phyloP scores from a whole-genome alignment of 2,329 filamentous ascomycete species.

The Colletotrichum eremochloae region DNA sequence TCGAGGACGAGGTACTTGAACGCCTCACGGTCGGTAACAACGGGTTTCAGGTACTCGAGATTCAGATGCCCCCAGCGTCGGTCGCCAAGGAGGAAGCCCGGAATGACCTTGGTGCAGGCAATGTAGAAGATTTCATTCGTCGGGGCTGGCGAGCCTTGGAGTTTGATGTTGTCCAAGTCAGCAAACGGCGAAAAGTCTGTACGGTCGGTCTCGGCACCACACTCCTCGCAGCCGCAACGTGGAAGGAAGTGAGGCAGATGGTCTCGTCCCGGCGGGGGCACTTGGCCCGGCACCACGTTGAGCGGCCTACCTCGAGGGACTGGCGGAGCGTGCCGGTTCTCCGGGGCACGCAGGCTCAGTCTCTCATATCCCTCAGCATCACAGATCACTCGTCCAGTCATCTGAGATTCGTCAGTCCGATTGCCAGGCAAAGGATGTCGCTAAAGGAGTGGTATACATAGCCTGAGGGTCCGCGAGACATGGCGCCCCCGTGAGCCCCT shows the following conservation, averaged over 20 bases:
- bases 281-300: background rate
- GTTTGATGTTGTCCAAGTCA: slow-evolving; percentile 58
- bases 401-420: slow-evolving; percentile 42
- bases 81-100: slow-evolving; percentile 61
- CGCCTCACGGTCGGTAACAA: slow-evolving; percentile 60
- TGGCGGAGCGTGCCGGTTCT: slow-evolving; percentile 39
- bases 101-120: slow-evolving; percentile 58
- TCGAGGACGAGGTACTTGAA: slow-evolving; percentile 66
- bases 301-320: background rate
- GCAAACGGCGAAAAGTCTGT: slow-evolving; percentile 51
- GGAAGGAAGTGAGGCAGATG: slow-evolving; percentile 57
- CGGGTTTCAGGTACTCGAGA: slow-evolving; percentile 54
- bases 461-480: slow-evolving; percentile 49
- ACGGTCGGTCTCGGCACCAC: slow-evolving; percentile 45
- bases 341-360: slow-evolving; percentile 49
- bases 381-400: slow-evolving; percentile 58
- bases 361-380: slow-evolving; percentile 58
- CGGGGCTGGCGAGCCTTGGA: slow-evolving; percentile 53
- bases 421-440: no score
- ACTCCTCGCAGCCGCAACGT: slow-evolving; percentile 58
- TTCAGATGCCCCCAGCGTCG: slow-evolving; percentile 60
- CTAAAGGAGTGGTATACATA: slow-evolving; percentile 41
- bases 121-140: slow-evolving; percentile 59
- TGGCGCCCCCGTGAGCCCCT: slow-evolving; percentile 33
- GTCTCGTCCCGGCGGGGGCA: slow-evolving; percentile 46